These are phyloP conservation scores for Diplodia corticola DNA, from an alignment of 2,329 filamentous ascomycete species.

Conservation along the genomic window DNA sequence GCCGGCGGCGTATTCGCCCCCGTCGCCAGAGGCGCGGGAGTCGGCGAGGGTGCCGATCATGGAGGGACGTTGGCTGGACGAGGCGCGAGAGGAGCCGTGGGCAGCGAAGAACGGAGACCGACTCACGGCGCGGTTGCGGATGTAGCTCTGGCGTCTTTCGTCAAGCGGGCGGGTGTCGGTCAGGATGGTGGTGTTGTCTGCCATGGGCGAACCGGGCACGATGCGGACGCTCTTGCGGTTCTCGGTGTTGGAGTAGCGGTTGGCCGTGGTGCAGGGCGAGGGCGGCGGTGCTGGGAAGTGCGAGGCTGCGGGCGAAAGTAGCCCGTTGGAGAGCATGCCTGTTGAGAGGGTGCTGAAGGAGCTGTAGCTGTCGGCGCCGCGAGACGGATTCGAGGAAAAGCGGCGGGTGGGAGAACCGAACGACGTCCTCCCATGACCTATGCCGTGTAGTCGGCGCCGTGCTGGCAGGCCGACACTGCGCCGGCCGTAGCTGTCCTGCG, in stretches of 20 bases:
- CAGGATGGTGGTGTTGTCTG: constrained; percentile 34
- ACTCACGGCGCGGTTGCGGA: constrained; percentile 43
- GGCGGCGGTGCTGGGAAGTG: constrained; percentile 40
- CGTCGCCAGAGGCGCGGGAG: not conserved
- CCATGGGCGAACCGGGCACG: constrained; percentile 34
- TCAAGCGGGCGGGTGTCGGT: constrained; percentile 41
- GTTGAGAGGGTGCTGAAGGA: constrained; percentile 43
- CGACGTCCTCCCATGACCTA: constrained; percentile 35
- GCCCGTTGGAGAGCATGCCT: constrained; percentile 32
- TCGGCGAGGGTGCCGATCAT: constrained; percentile 17
- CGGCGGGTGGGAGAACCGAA: constrained; percentile 18
- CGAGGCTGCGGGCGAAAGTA: constrained; percentile 39
- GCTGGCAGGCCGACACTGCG: constrained; percentile 32
- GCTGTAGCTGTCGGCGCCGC: constrained; percentile 37
- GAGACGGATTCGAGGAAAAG: not conserved
- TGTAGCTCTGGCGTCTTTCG: constrained; percentile 46
- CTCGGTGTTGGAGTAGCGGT: constrained; percentile 28
- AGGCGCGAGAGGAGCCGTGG: constrained; percentile 32
- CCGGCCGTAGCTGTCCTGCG: constrained; percentile 29
- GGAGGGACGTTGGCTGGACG: constrained; percentile 27
- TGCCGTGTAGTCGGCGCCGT: constrained; percentile 35
- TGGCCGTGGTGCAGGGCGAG: constrained; percentile 28
- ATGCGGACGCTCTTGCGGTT: constrained; percentile 40
- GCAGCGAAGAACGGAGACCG: constrained; percentile 44
- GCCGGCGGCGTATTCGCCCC: not conserved